phyloP scores from a whole-genome alignment of 2,329 filamentous ascomycete genomes.

The Aspergillus phoenicis region DNA sequence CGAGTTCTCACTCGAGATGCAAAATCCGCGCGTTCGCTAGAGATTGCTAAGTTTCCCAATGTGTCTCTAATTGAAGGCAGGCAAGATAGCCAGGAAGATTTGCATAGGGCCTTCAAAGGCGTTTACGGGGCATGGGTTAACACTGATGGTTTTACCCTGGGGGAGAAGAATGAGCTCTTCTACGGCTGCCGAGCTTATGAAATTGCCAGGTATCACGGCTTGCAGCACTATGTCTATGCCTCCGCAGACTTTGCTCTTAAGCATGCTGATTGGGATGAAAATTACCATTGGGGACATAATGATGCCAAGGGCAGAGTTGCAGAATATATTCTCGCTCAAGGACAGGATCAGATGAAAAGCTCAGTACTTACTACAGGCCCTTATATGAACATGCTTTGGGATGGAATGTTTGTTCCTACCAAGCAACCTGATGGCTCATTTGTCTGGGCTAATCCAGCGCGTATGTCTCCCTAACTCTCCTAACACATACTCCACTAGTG shows the following conservation, averaged over 20 bases:
- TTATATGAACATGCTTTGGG: conserved; percentile 49
- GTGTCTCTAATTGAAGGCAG: conserved; percentile 54
- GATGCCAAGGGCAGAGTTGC: conserved; percentile 2
- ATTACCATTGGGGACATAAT: not conserved
- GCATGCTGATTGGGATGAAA: not conserved
- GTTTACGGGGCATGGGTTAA: conserved; percentile 56
- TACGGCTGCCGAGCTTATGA: conserved; percentile 41
- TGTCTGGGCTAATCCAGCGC: too few relatives aligned
- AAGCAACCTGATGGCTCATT: too few relatives aligned
- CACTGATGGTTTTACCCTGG: conserved; percentile 54
- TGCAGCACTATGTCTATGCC: conserved; percentile 42
- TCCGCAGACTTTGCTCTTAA: not conserved
- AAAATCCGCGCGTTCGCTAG: conserved; percentile 44
- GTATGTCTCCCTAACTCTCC: too few relatives aligned
- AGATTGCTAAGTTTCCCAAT: conserved; percentile 48
- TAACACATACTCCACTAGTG: too few relatives aligned
- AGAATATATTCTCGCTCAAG: not conserved
- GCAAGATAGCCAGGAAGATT: conserved; percentile 47
- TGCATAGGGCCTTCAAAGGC: conserved; percentile 49
- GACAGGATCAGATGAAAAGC: conserved; percentile 33
- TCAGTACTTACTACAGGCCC: conserved; percentile 48
- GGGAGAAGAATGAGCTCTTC: conserved; percentile 37
- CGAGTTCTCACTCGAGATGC: conserved; percentile 54
- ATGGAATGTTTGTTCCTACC: not conserved
- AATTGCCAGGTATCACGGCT: conserved; percentile 46